Evolutionary conservation across 2,329 filamentous ascomycete genomes (phyloP).

Genomic region (Tolypocladium cylindrosporum): DNA sequence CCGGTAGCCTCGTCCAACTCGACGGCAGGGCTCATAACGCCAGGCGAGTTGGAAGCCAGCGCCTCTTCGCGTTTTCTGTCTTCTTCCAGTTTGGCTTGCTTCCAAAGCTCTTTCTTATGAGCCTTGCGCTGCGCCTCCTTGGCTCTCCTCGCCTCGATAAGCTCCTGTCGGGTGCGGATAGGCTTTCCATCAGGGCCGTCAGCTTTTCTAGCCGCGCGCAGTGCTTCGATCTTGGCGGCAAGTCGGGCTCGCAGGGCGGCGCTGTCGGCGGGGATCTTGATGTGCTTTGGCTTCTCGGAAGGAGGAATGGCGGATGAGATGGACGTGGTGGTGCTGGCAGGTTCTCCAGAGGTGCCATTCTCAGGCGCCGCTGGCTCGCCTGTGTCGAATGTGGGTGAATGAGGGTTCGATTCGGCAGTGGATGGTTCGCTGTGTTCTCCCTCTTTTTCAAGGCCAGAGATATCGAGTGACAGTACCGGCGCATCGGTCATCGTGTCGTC

Average conservation of each 20-base stretch:
- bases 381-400: slow-evolving; percentile 48
- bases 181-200: slow-evolving; percentile 68
- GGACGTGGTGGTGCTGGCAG: slow-evolving; percentile 54
- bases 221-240: slow-evolving; percentile 71
- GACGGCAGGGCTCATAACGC: slow-evolving; percentile 45
- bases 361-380: slow-evolving; percentile 29
- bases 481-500: not conserved
- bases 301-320: slow-evolving; percentile 55
- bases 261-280: slow-evolving; percentile 60
- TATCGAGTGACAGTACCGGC: slow-evolving; percentile 11
- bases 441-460: slow-evolving; percentile 22
- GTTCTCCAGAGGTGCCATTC: slow-evolving; percentile 29
- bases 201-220: slow-evolving; percentile 79
- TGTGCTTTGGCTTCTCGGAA: slow-evolving; percentile 53
- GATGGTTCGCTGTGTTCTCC: slow-evolving; percentile 37
- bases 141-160: slow-evolving; percentile 78
- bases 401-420: slow-evolving; percentile 39
- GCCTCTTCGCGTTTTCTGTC: slow-evolving; percentile 55
- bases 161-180: slow-evolving; percentile 77
- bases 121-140: slow-evolving; percentile 82
- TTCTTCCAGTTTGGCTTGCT: slow-evolving; percentile 71
- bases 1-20: slow-evolving; percentile 42
- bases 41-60: slow-evolving; percentile 51
- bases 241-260: slow-evolving; percentile 70
- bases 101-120: slow-evolving; percentile 78